A percentile compares a stretch with the other conserved stretches of the same genome.
phyloP scores from a whole-genome alignment of 805 yeast species.

The Wickerhamomyces mucosus region DNA sequence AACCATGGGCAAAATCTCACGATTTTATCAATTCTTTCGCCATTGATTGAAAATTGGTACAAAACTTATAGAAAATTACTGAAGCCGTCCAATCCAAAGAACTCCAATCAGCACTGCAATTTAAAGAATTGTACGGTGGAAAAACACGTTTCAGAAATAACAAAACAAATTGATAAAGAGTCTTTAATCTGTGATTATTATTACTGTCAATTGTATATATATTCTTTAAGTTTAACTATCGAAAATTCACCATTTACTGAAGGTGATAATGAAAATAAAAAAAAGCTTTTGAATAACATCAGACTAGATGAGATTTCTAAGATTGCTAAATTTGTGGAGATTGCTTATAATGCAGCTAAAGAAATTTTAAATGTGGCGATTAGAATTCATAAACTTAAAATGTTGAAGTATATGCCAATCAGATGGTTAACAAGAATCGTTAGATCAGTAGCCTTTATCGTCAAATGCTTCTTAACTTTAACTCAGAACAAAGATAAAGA shows the following conservation, averaged over 20 bases:
- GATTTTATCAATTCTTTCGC: slow-evolving; percentile 61
- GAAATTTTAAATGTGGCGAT: slow-evolving; percentile 66
- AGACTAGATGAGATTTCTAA: slow-evolving; percentile 61
- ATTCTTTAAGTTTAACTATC: slow-evolving; percentile 65
- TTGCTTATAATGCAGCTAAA: slow-evolving; percentile 78
- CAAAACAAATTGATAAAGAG: slow-evolving; percentile 47
- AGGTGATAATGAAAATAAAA: slow-evolving; percentile 1
- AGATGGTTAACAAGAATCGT: slow-evolving; percentile 84
- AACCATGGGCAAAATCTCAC: slow-evolving; percentile 61
- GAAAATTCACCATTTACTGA: slow-evolving; percentile 24
- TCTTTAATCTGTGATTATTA: slow-evolving; percentile 73
- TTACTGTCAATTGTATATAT: slow-evolving; percentile 76
- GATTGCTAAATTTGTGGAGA: slow-evolving; percentile 68
- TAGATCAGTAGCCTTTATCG: slow-evolving; percentile 82
- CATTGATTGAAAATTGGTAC: slow-evolving; percentile 74
- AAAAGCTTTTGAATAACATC: slow-evolving; percentile 24
- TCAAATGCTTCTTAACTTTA: slow-evolving; percentile 69
- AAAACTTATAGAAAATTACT: slow-evolving; percentile 48
- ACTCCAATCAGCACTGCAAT: slow-evolving; percentile 23
- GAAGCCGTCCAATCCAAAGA: slow-evolving; percentile 35
- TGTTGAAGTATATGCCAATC: slow-evolving; percentile 78
- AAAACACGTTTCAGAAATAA: slow-evolving; percentile 24
- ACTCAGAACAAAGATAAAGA: slow-evolving; percentile 24
- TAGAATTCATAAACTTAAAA: slow-evolving; percentile 52
- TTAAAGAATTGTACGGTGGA: slow-evolving; percentile 18